phyloP scores from a whole-genome alignment of 306 rosid species.

The Lathyrus oleraceus region DNA sequence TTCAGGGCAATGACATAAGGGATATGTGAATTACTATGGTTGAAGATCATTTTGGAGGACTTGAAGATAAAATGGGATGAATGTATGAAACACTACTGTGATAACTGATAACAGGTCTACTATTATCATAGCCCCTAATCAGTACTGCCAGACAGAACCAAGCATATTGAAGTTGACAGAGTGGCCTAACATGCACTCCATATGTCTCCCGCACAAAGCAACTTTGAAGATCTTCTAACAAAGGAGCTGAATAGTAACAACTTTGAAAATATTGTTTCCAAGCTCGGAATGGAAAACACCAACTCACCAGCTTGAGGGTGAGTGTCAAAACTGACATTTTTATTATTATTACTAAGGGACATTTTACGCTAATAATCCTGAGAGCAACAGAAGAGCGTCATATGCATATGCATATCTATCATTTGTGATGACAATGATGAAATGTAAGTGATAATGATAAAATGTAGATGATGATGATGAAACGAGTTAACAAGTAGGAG shows the following conservation, averaged over 20 bases:
- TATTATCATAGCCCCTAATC: neutral
- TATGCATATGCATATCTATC: neutral
- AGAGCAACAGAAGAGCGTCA: too few relatives aligned
- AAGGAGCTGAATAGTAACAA: neutral
- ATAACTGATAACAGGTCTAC: neutral
- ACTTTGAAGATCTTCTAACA: neutral
- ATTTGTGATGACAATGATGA: neutral
- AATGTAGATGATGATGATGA: neutral
- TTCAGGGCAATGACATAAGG: neutral
- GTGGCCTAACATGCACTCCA: neutral
- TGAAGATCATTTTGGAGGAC: too few relatives aligned
- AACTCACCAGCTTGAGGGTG: neutral
- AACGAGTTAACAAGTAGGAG: neutral
- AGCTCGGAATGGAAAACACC: neutral
- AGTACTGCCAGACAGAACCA: neutral
- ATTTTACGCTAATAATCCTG: too few relatives aligned
- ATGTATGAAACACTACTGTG: neutral
- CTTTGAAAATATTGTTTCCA: neutral
- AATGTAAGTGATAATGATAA: neutral
- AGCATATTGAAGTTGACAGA: neutral
- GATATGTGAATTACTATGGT: too few relatives aligned
- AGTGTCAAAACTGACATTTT: neutral
- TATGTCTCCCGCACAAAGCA: too few relatives aligned
- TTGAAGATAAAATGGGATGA: neutral
- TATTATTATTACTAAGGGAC: too few relatives aligned